A percentile compares a stretch with the other conserved stretches of the same genome.
These are phyloP conservation scores for Chimonanthus salicifolius DNA, from an alignment of 164 flowering plant genomes.

Conservation along the genomic window DNA sequence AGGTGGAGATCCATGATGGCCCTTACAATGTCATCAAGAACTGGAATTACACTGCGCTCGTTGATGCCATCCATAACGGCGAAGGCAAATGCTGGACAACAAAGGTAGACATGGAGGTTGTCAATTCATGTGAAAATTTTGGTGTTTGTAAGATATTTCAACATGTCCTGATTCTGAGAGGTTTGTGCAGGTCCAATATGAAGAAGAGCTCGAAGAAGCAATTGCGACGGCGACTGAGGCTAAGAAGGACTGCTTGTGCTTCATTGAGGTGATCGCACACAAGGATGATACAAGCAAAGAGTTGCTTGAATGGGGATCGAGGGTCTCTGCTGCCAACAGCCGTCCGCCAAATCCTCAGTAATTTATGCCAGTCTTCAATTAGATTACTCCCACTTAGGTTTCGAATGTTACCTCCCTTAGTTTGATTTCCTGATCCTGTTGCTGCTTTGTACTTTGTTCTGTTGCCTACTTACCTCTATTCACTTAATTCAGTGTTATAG, in stretches of 20 bases:
- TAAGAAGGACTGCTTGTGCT: slow-evolving; percentile 63
- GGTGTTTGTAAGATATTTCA: neutral
- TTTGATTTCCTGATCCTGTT: too few relatives aligned
- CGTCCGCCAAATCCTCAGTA: slow-evolving; percentile 82
- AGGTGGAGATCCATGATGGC: slow-evolving; percentile 75
- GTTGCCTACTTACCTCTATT: too few relatives aligned
- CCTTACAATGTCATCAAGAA: slow-evolving; percentile 81
- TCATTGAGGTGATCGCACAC: slow-evolving; percentile 80
- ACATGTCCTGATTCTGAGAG: neutral
- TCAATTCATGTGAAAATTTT: neutral
- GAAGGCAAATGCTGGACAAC: slow-evolving; percentile 68
- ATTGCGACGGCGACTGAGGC: slow-evolving; percentile 50
- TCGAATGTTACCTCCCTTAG: too few relatives aligned
- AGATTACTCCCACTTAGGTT: neutral
- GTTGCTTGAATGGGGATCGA: slow-evolving; percentile 76
- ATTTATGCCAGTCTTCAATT: neutral
- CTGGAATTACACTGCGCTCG: slow-evolving; percentile 71
- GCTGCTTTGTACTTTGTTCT: too few relatives aligned
- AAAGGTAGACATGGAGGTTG: slow-evolving; percentile 32
- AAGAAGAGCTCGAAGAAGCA: slow-evolving; percentile 65
- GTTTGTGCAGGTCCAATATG: slow-evolving; percentile 40
- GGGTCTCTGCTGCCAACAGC: slow-evolving; percentile 75
- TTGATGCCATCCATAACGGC: slow-evolving; percentile 63
- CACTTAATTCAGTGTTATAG: too few relatives aligned
- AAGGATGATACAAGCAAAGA: slow-evolving; percentile 90